Conservation (phyloP, 1,284 basidiomycete species). For the Irpex sp. region DNA sequence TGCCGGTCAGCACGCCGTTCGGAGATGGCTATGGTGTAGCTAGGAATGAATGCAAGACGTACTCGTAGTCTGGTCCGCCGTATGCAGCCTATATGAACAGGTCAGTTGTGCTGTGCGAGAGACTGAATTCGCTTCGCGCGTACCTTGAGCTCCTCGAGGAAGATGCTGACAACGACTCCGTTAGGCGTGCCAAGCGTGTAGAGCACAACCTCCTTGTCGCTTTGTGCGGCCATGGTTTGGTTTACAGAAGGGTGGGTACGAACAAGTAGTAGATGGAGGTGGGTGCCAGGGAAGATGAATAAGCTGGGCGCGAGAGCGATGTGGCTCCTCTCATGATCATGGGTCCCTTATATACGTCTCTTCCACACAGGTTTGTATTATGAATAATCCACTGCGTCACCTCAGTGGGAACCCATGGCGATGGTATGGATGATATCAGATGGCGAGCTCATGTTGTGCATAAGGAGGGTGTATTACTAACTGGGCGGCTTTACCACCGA, state of each 20-base stretch:
- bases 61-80: conserved; percentile 5
- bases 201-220: conserved; percentile 40
- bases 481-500: no score
- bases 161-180: conserved; percentile 43
- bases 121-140: not conserved
- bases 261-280: no score
- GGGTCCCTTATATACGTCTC: no score
- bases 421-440: no score
- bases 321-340: no score
- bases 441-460: no score
- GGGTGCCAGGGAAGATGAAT: no score
- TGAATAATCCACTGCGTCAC: not conserved
- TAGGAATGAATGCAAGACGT: not conserved
- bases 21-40: not conserved
- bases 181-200: conserved; percentile 64
- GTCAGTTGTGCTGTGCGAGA: not conserved
- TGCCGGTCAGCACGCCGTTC: not conserved
- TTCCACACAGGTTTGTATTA: not conserved
- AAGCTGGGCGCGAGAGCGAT: no score
- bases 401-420: no score
- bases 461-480: no score
- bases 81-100: conserved; percentile 14
- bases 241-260: no score
- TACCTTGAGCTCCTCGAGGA: conserved; percentile 30
- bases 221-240: not conserved